Percentiles rank a stretch among this genome's conserved stretches.
Conservation (phyloP, 257 asterid genomes). For the Solanum sitiens region DNA sequence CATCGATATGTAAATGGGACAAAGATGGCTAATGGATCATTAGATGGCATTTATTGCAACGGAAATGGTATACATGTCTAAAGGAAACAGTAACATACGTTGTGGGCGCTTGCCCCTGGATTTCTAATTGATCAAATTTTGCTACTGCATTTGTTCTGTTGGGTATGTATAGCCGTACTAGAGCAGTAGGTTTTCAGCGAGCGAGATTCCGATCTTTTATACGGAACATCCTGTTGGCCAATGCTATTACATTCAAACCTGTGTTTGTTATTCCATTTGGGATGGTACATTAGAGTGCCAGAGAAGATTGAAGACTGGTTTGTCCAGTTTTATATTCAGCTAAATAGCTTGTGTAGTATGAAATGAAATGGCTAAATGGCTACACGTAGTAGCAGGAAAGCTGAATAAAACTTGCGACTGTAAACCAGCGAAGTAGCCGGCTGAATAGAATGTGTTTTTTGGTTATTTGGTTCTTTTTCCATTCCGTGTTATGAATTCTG, state of each 20-base stretch:
- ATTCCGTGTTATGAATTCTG: neutral
- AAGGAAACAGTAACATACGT: neutral
- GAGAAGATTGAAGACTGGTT: neutral
- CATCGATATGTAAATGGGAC: slow-evolving; percentile 10
- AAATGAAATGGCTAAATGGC: neutral
- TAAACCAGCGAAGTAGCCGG: neutral
- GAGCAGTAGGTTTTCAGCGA: slow-evolving; percentile 9
- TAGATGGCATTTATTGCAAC: slow-evolving; percentile 15
- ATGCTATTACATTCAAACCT: neutral
- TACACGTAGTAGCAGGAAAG: neutral
- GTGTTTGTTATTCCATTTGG: neutral
- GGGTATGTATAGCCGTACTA: neutral
- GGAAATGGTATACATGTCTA: slow-evolving; percentile 27
- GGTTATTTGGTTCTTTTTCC: neutral
- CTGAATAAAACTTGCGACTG: neutral
- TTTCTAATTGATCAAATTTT: neutral
- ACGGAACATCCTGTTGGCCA: slow-evolving; percentile 11
- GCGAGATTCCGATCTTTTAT: slow-evolving; percentile 24
- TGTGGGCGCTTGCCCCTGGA: neutral
- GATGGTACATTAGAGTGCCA: neutral
- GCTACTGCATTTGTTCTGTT: neutral
- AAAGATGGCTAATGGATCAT: slow-evolving; percentile 19
- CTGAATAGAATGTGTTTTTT: neutral
- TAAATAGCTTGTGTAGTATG: neutral
- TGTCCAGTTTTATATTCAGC: neutral